Base-by-base conservation (phyloP, 2,329 filamentous ascomycete genomes). In the Madurella fahalii region DNA sequence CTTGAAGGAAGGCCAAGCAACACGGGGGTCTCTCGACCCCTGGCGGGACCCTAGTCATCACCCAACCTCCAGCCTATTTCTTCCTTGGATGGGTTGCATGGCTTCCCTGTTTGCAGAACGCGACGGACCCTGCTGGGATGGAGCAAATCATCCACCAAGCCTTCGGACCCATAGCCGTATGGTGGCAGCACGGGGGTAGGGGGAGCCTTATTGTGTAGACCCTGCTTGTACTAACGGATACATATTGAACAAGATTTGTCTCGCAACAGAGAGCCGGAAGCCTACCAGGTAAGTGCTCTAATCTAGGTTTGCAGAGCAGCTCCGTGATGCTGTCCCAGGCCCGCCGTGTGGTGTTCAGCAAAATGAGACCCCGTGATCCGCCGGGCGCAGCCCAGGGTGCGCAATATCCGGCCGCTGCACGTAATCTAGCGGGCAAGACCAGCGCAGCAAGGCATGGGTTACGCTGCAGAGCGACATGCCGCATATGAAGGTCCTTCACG, bases 351-450 rank as follows among this genome's bases (percentile, higher is more conserved):
- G 31, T 45, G 40, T 9, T 41, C 40, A 48, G 39, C 32, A 46
- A 50, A 48, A 43, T 31, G n/a, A 25, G 25, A 42, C 45, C 61
- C 57, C 59, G 57, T 63, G 61, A 60, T 63, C 47, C 37, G 49
- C 44, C 50, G 20, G 20, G 47, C 47, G 45, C 53, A 58, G 51
- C 43, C 54, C 48, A 34, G 40, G n/a, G 43, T 44, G 40, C 49
- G 48, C 50, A 60, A 61, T 60, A 50, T 61, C 58, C 39, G 41
- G 55, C 60, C 50, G 58, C 60, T 58, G 58, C 58, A 57, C 16
- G 52, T 45, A 59, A 61, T 63, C 25, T 61, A 32, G n/a, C 42
- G 40, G 47, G 17, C 43, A 49, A 41, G 41, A 25, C 53, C 17
- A 43, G 31, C 20, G 16, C 34, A 37, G 13, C 34, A 4, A 37